These are phyloP conservation scores for Melocanna baccifera DNA, from an alignment of 176 grass and related monocot species.

Conservation along the genomic window DNA sequence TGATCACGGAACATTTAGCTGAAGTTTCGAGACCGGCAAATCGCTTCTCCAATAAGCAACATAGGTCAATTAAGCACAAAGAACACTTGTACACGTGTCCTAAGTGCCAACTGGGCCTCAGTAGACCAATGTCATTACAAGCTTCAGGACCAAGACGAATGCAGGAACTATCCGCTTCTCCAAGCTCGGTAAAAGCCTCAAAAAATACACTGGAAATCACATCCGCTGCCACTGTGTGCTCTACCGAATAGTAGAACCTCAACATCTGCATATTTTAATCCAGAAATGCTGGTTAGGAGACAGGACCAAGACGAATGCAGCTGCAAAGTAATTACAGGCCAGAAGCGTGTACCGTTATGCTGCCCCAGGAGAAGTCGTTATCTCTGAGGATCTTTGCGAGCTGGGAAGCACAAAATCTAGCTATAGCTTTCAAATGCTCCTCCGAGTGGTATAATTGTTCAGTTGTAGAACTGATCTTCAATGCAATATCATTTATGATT, in stretches of 20 bases:
- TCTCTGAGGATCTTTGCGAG: conserved; percentile 49
- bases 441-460: conserved; percentile 1
- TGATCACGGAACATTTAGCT: neutral
- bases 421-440: conserved; percentile 47
- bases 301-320: neutral
- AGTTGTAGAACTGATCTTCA: conserved; percentile 46
- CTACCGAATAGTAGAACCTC: conserved; percentile 64
- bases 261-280: conserved; percentile 53
- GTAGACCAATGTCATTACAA: neutral
- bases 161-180: neutral
- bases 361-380: conserved; percentile 58
- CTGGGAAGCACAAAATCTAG: conserved; percentile 53
- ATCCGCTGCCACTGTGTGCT: conserved; percentile 12
- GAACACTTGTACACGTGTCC: neutral
- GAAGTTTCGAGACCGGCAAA: neutral
- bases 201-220: conserved; percentile 29
- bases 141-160: no score
- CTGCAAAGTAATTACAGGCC: neutral
- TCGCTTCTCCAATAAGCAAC: neutral
- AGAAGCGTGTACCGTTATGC: conserved; percentile 47
- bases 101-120: neutral
- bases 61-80: neutral
- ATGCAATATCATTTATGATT: conserved; percentile 45
- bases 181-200: conserved; percentile 49
- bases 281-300: conserved; percentile 1